Base-by-base conservation (phyloP, 2,329 filamentous ascomycete species). In the Xylaria arbuscula region DNA sequence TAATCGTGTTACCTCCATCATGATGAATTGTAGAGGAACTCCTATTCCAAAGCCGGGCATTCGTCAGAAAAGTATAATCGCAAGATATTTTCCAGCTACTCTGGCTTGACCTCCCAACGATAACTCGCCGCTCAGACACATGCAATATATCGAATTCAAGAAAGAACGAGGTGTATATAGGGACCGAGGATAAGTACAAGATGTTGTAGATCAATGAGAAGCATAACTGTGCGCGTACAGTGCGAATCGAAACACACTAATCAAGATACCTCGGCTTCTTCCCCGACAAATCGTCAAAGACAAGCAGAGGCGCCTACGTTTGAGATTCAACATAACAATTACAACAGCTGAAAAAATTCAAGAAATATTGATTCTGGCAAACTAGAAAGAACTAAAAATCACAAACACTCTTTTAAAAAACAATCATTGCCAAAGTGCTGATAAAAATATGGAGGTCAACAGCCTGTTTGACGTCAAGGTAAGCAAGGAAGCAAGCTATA, bases 381-480 rank as follows among this genome's bases (percentile, higher is more conserved):
- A 11, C 32, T n/a, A 11, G 3, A 11, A 38, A 2, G 40, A 7
- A 36, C 22, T 19, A 22, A 9, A 22, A 34, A 2, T 19, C 17
- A 5, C 17, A 54, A 4, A 6, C 2, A n/a, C 15, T 36, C 15
- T 36, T 47, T 45, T 15, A 5, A 2, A 34, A 48, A 15, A 4
- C 7, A 40, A 40, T 32, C 10, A 47, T 22, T 15, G 13, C 42
- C 34, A 19, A 24, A 48, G 13, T 19, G 2, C 24, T 2, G 8
- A 17, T 48, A 40, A 5, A 38, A 79, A 66, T 64, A 89, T 90
- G 88, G 86, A 90, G 75, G 75, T 83, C 11, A 79, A 83, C 72
- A 84, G 72, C 69, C 81, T 90, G 45, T 90, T 90, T 75, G 81
- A 86, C 72, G 87, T 90, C 72, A 87, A 89, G 83, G 88, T 88